Percentiles rank a stretch among this genome's conserved stretches.
These are phyloP conservation scores for Viola odorata DNA, from an alignment of 345 rosid species.

Conservation along the genomic window DNA sequence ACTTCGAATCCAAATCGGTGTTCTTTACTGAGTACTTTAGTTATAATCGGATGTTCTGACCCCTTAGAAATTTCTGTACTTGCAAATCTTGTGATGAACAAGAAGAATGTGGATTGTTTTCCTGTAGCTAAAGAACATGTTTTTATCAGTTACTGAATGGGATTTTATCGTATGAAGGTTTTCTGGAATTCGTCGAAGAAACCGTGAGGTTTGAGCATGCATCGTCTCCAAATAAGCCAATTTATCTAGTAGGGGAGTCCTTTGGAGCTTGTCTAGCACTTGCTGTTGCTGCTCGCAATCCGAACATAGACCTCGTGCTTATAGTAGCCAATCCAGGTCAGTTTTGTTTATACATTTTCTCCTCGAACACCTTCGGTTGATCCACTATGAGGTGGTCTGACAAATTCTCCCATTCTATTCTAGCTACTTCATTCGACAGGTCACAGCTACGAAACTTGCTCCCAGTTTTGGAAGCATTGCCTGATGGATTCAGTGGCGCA, in stretches of 20 bases:
- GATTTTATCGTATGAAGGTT: slow-evolving; percentile 32
- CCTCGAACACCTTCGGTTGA: slow-evolving; percentile 1
- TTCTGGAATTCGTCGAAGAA: slow-evolving; percentile 57
- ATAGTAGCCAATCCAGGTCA: slow-evolving; percentile 72
- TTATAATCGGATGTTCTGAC: too few relatives aligned
- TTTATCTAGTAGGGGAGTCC: slow-evolving; percentile 80
- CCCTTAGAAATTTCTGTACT: too few relatives aligned
- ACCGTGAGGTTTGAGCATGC: slow-evolving; percentile 48
- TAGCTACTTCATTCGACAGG: slow-evolving; percentile 76
- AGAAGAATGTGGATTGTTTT: too few relatives aligned
- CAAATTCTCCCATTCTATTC: slow-evolving; percentile 13
- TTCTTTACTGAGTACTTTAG: too few relatives aligned
- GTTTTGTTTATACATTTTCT: slow-evolving; percentile 15
- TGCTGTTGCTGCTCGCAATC: slow-evolving; percentile 74
- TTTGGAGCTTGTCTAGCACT: slow-evolving; percentile 93
- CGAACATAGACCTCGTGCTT: slow-evolving; percentile 54
- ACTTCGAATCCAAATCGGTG: not conserved
- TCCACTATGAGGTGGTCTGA: slow-evolving; percentile 17
- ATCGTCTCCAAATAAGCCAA: slow-evolving; percentile 56
- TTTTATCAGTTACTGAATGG: not conserved
- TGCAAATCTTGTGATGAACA: too few relatives aligned
- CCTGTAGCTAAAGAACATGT: too few relatives aligned
- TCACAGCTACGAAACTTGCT: slow-evolving; percentile 70
- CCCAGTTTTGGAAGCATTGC: slow-evolving; percentile 59
- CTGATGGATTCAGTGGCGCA: slow-evolving; percentile 49